Base-by-base conservation (phyloP, 2,329 filamentous ascomycete species). In the Penicillium sp. region DNA sequence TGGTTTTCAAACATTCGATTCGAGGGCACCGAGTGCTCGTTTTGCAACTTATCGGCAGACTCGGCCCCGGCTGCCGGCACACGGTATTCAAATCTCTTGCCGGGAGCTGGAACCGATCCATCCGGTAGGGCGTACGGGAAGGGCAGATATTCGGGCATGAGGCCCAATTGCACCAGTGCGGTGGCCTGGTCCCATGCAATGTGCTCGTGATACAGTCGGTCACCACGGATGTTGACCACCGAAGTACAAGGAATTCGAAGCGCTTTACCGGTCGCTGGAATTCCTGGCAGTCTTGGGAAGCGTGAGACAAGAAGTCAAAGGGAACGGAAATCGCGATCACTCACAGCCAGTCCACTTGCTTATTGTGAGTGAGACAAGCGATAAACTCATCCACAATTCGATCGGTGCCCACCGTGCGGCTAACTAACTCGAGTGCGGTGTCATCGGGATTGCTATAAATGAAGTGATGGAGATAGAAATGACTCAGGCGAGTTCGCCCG, bases 391-490 rank as follows among this genome's bases (percentile, higher is more conserved):
- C 86, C 2, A 89, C 79, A 0, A 92, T 79, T 0, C 88, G 79
- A 62, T 92, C 87, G 0, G 86, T 79, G 0, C 88, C 88, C 0
- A 90, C 74, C 0, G 87, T 90, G 0, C 88, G 81, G 54, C 84
- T 88, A 28, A 90, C 77, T 1, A 91, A 79, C 61, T 90, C 84
- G 2, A 92, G 74, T 4, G 75, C 74, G 0, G 85, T 84, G 57
- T 90, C 87, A 0, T 75, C 76, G 0, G 88, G 82, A 56, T 92
- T 92, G 51, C 77, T 83, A 65, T 86, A 88, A 61, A 92, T 85
- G 71, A 92, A 92, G 63, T 90, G 82, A 55, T 89, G 66, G 0
- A 79, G 77, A 69, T 92, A 92, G 63, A 92, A 92, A 5, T 76
- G 71, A 0, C 85, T 83, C 8, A 92, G 73, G 1, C 73, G 72